Evolutionary conservation across 2,329 filamentous ascomycete genomes (phyloP).

Genomic region (Tolypocladium capitatum): DNA sequence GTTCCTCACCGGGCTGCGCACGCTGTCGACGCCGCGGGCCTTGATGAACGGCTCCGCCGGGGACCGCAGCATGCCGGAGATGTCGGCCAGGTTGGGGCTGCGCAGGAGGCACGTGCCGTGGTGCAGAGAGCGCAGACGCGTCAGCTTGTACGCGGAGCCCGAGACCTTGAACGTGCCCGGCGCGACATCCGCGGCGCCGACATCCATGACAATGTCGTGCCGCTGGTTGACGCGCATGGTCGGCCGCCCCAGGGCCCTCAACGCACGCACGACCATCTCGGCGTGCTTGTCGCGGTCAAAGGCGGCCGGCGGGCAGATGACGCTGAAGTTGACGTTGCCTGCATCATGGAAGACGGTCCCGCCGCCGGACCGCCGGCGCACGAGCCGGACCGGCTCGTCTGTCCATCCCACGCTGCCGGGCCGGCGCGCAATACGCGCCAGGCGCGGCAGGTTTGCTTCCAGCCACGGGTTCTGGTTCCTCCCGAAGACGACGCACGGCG

Average conservation of each 20-base stretch:
- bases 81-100: conserved; percentile 58
- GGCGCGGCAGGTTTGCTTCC: conserved; percentile 62
- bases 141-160: conserved; percentile 91
- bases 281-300: conserved; percentile 85
- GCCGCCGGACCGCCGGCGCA: conserved; percentile 76
- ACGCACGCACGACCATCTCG: conserved; percentile 80
- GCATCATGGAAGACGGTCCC: conserved; percentile 89
- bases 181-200: conserved; percentile 8
- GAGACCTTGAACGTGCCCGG: conserved; percentile 60
- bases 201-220: conserved; percentile 79
- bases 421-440: conserved; percentile 23
- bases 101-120: conserved; percentile 81
- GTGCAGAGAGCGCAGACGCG: conserved; percentile 66
- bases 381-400: conserved; percentile 37
- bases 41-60: conserved; percentile 64
- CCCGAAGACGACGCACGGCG: conserved; percentile 78
- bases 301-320: conserved; percentile 62
- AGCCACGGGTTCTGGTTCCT: conserved; percentile 97
- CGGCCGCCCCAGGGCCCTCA: conserved; percentile 44
- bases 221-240: conserved; percentile 69
- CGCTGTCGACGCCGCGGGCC: conserved; percentile 80
- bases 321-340: conserved; percentile 90
- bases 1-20: conserved; percentile 74
- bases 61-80: conserved; percentile 62
- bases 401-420: conserved; percentile 12